Evolutionary conservation across 2,329 filamentous ascomycete genomes (phyloP), one percentile per base, ranked within the genome.

Genomic region (Alternaria postmessia): DNA sequence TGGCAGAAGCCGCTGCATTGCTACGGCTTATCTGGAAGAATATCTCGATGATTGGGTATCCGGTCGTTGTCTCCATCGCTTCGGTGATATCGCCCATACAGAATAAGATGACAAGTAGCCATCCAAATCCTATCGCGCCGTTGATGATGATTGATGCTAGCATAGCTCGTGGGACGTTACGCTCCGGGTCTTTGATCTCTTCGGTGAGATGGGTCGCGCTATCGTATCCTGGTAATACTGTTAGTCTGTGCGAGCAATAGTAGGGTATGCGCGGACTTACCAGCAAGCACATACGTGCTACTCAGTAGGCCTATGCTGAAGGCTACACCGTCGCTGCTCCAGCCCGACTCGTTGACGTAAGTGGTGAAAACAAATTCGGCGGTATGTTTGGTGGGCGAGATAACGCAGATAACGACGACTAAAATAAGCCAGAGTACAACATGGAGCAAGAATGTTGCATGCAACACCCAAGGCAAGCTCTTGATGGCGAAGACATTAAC

Each of bases 361-460:
- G 76, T 57, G 3, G 78, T 76, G 58, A 84, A 83, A 0, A 83
- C 81, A 1, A 79, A 75, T 18, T 73, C 57, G 0, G 77, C 74
- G 0, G 79, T 67, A 5, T 70, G 69, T 8, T 74, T 74, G 16
- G 74, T 74, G 1, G 80, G 78, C 1, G 80, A 77, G 64, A 81
- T 72, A 5, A 79, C 75, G 58, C 78, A 78, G 3, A 85, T 68
- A 3, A 80, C 74, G 11, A 84, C 79, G 11, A 85, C 65, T 51
- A 84, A 79, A 2, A 78, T 81, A 48, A 84, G 78, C 62, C 85
- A 81, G 3, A 82, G 81, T 8, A 79, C 61, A 18, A 84, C 70
- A 56, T 85, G 83, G 1, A 85, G 59, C 11, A 81, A 69, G 5
- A 84, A 71, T 18, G 12, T 76, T 67, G 54, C 38, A 32, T 52